Base-by-base conservation (phyloP, 2,329 filamentous ascomycete genomes). In the Pseudogymnoascus destructans region DNA sequence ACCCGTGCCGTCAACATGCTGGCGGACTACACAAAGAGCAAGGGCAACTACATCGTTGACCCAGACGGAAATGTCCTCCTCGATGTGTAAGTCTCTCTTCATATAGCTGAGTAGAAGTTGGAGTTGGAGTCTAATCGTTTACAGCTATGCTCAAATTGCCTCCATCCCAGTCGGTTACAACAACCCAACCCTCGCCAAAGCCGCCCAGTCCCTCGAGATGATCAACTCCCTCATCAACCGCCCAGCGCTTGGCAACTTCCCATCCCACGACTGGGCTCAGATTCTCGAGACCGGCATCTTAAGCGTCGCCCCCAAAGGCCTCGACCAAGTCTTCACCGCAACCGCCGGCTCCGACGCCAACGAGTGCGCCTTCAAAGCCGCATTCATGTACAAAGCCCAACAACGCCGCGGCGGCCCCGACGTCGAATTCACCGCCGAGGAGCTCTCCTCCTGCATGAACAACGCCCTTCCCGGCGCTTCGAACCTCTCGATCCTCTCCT, bases 151-250 rank as follows among this genome's bases (percentile, higher is more conserved):
- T 56, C 87, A 91, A 72, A 91, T 92, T 68, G 87, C 87, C 60
- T 90, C 86, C 21, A 91, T 92, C 65, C 86, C 87, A 8, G 81
- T 92, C 55, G 87, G 87, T 62, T 91, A 92, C 78, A 90, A 85
- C 77, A 90, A 91, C 72, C 78, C 84, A 9, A 72, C 79, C 57
- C 79, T 92, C 61, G 75, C 81, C 63, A 73, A 78, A 64, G 83
- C 83, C 35, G 84, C 85, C 40, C 76, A 77, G 59, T 84, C 84
- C 27, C 81, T 82, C 36, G 83, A 89, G 69, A 89, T 90, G 85
- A 77, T 79, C 64, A 82, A 77, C 57, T 80, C 86, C 42, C 73
- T 91, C 63, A 85, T 90, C 75, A 90, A 92, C 75, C 79, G 87
- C 58, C 87, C 87, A 1, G 86, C 87, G 3, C 77, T 89, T 58